These are phyloP conservation scores for Sugiyamaella mastotermitis DNA, from an alignment of 805 yeast genomes.

Conservation along the genomic window DNA sequence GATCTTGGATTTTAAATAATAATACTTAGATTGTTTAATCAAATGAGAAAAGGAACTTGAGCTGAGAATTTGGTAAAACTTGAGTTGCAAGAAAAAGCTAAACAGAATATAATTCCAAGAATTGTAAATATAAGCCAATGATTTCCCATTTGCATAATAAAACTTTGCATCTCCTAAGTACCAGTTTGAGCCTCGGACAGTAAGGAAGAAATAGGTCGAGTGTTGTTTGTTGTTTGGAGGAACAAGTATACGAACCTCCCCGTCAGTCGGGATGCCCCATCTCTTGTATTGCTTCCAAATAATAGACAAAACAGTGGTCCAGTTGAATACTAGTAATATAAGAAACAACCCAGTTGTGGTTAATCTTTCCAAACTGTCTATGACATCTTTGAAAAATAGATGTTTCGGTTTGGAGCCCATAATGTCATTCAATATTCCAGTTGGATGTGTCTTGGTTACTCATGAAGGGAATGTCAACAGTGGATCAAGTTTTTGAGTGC, in stretches of 20 bases:
- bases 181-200: constrained; percentile 86
- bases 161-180: constrained; percentile 80
- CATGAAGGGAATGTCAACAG: constrained; percentile 76
- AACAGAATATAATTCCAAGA: constrained; percentile 40
- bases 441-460: constrained; percentile 80
- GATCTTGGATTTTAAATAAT: too few species aligned
- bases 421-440: constrained; percentile 88
- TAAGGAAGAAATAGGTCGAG: constrained; percentile 46
- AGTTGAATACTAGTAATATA: constrained; percentile 86
- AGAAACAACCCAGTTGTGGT: constrained; percentile 77
- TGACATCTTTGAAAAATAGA: constrained; percentile 71
- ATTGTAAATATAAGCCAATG: constrained; percentile 70
- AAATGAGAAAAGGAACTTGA: constrained; percentile 4
- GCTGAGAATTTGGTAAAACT: constrained; percentile 11
- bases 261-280: constrained; percentile 59
- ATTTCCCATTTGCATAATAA: constrained; percentile 64
- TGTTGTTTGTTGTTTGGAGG: constrained; percentile 62
- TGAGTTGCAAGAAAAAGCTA: constrained; percentile 22
- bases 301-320: constrained; percentile 86
- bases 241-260: constrained; percentile 63
- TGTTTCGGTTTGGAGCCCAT: constrained; percentile 86
- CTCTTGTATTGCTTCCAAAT: constrained; percentile 84
- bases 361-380: constrained; percentile 56
- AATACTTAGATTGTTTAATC: too few species aligned
- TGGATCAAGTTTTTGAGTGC: constrained; percentile 73